A percentile compares a stretch with the other conserved stretches of the same genome.
These are phyloP conservation scores for Arthrobotrys iridis DNA, from an alignment of 2,329 filamentous ascomycete species.

Conservation along the genomic window DNA sequence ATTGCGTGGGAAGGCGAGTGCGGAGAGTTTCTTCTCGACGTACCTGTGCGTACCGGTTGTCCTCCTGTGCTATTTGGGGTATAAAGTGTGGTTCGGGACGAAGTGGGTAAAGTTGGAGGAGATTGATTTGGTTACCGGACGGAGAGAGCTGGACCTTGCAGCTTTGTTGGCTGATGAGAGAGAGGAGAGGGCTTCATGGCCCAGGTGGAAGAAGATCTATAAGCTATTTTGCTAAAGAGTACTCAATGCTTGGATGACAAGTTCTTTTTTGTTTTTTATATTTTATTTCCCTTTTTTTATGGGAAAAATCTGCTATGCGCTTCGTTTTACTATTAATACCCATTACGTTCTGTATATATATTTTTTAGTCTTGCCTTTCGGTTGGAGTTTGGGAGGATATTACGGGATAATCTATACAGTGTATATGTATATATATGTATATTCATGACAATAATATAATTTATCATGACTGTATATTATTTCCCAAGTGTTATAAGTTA, in stretches of 20 bases:
- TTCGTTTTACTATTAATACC: constrained; percentile 30
- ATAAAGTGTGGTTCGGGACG: constrained; percentile 80
- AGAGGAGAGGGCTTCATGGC: constrained; percentile 77
- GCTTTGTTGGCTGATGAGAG: constrained; percentile 81
- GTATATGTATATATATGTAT: not conserved
- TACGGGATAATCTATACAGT: not conserved
- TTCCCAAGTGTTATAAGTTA: not conserved
- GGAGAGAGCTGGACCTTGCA: constrained; percentile 83
- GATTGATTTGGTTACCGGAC: constrained; percentile 88
- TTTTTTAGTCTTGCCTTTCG: not conserved
- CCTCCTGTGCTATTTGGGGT: constrained; percentile 73
- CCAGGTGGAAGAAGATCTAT: constrained; percentile 78
- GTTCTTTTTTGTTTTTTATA: not conserved
- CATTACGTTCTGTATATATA: constrained; percentile 21
- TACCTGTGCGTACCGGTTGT: constrained; percentile 78
- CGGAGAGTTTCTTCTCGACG: constrained; percentile 76
- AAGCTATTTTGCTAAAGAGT: constrained; percentile 73
- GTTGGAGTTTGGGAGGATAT: constrained; percentile 8
- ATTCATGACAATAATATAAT: not conserved
- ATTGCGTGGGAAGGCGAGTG: constrained; percentile 67
- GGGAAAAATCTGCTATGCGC: no score
- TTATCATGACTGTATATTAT: not conserved
- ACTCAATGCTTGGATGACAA: constrained; percentile 1
- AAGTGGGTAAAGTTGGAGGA: constrained; percentile 73
- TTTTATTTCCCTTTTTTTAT: not conserved